Evolutionary conservation across 495 filamentous ascomycete genomes (phyloP), one percentile per base, ranked within the genome.

Genomic region (Pyrenula aspistea): DNA sequence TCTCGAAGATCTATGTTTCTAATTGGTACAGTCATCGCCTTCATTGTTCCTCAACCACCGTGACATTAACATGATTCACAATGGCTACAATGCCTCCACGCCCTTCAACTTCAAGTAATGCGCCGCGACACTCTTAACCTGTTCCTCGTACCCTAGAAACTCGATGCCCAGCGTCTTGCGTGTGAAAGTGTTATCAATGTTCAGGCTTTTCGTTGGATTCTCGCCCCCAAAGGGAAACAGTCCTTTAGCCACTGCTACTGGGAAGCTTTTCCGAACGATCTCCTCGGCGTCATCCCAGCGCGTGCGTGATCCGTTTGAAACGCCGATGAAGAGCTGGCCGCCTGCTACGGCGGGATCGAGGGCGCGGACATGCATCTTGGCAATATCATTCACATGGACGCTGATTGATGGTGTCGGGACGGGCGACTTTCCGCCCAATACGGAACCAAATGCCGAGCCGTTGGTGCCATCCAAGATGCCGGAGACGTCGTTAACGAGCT

Each of bases 141-240:
- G 72, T 59, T 76, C 69, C 59, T 71, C 71, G 59, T 69, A 74
- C 49, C 62, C 63, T 22, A 55, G 48, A 55, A 72, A 71, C 42
- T 68, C 64, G 61, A 74, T 67, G 10, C 73, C 73, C 58, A 78
- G 71, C 10, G 65, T 63, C 24, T 65, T 63, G 56, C 72, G 67
- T 10, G 73, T 72, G 12, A 66, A 31, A 31, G 61, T 68, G 24
- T 68, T 58, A 61, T 76, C 71, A 22, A 76, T 54, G 0, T 59
- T 65, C 2, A 73, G 59, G 1, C 58, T 50, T 22, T 62, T 67
- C 1, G 71, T 72, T 15, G 4, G 31, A 4, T 15, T 15, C 31
- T 42, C 15, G 8, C 15, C 31, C 31, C 31, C 31, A 42, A 42
- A 42, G 8, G 4, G 4, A 15, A 42, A 42, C 31, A 42, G 8